These are phyloP conservation scores for Exidia glandulosa DNA, from an alignment of 768 basidiomycete species.

Conservation along the genomic window DNA sequence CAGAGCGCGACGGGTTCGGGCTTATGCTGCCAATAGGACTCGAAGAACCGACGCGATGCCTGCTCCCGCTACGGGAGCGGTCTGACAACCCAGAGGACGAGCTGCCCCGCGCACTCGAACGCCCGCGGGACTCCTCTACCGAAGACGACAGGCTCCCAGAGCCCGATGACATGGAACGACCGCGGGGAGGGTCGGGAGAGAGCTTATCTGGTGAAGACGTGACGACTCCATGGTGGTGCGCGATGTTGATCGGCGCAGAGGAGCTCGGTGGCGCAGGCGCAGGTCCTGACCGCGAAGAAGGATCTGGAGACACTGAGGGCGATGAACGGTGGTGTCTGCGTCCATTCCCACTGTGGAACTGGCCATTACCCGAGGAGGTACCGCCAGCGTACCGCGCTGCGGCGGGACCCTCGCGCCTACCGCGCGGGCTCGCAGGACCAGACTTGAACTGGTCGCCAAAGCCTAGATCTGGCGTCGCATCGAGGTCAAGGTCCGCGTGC, in stretches of 20 bases:
- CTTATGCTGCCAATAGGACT: background rate
- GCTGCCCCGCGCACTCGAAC: background rate
- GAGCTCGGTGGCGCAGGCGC: background rate
- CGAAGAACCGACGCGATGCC: background rate
- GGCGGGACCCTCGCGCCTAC: background rate
- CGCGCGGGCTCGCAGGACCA: background rate
- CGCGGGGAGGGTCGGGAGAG: background rate
- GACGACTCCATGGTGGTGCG: background rate
- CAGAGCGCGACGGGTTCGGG: background rate
- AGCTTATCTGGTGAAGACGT: background rate
- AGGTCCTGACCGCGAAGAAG: background rate
- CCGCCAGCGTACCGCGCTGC: background rate
- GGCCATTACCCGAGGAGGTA: background rate
- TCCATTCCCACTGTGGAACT: background rate
- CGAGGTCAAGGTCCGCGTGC: background rate
- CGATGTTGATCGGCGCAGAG: background rate
- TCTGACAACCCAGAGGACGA: background rate
- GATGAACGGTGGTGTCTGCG: background rate
- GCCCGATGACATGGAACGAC: background rate
- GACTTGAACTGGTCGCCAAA: background rate
- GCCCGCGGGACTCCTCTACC: background rate
- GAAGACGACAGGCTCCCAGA: background rate
- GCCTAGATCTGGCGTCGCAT: background rate
- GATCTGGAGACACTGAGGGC: background rate
- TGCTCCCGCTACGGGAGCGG: background rate